phyloP scores from a whole-genome alignment of 2,329 filamentous ascomycete genomes.

The Oidium heveae region DNA sequence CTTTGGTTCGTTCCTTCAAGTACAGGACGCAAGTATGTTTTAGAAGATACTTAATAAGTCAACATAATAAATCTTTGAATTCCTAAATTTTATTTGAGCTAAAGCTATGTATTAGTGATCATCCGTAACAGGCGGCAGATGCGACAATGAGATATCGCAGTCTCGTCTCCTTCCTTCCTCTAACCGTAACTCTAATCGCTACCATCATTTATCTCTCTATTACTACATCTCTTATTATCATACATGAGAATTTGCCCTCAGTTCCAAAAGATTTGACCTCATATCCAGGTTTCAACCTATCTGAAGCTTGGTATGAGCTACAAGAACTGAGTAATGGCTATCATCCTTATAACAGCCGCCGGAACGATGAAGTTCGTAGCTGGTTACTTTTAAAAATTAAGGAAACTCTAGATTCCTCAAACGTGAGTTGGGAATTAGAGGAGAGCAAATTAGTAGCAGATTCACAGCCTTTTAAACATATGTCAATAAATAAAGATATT shows the following conservation, averaged over 20 bases:
- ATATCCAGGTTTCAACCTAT: constrained; percentile 47
- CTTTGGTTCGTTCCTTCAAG: too few species aligned
- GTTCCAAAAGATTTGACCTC: constrained; percentile 28
- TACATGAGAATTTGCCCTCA: constrained; percentile 52
- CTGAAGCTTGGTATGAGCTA: constrained; percentile 69
- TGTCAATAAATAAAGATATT: background rate
- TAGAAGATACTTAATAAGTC: too few species aligned
- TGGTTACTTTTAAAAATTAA: constrained; percentile 51
- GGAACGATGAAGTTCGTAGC: constrained; percentile 55
- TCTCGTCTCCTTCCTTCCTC: constrained; percentile 52
- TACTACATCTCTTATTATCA: constrained; percentile 41
- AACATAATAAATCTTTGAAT: too few species aligned
- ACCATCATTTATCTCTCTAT: constrained; percentile 55
- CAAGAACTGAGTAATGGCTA: constrained; percentile 47
- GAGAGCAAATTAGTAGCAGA: background rate
- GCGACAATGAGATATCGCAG: constrained; percentile 17
- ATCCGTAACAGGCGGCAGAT: background rate
- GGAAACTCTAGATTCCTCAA: constrained; percentile 39
- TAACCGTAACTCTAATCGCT: constrained; percentile 60
- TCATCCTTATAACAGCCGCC: constrained; percentile 71
- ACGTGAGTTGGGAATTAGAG: background rate
- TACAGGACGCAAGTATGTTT: too few species aligned
- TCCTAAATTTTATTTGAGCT: too few species aligned
- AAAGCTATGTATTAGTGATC: too few species aligned
- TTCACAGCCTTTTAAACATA: background rate